Base-by-base conservation (phyloP, 2,329 filamentous ascomycete species). In the Stagonosporopsis rhizophila region DNA sequence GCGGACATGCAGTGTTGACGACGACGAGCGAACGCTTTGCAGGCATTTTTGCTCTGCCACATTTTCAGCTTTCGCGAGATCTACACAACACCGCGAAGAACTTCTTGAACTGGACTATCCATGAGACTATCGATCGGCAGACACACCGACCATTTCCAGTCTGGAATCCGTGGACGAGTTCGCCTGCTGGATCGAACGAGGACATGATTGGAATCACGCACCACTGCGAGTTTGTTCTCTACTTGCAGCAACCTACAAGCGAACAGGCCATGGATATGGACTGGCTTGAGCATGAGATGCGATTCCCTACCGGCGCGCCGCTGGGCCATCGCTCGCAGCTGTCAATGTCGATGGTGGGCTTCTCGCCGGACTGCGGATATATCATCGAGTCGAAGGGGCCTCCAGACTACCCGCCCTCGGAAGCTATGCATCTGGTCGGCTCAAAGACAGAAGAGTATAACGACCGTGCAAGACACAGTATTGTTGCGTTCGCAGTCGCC, bases 201-300 rank as follows among this genome's bases (percentile, higher is more conserved):
- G 87, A 89, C 58, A 78, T 83, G 11, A 82, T 83, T 56, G 84
- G 86, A 17, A 77, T 83, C 30, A 91, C 92, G 0, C 89, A 91
- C 64, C 89, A 91, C 65, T 99, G 95, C 81, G 95, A 99, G 75
- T 92, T 92, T 69, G 80, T 99, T 45, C 79, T 96, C 51, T 98
- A 93, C 74, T 80, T 94, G 27, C 95, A 98, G 72, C 82, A 94
- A 37, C 57, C 60, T 3, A 61, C 62, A 11, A 61, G 52, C 22
- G 64, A 60, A n/a, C 70, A 67, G 22, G 59, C 68, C 20, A 42
- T 66, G 5, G 63, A 81, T 27, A 71, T 86, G 47, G 73, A 80
- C 28, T 79, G 79, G 65, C 80, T 87, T 17, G 86, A 89, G 62
- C 71, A 81, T 32, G 86, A 89, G 62, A 73, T 88, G 17, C 79